phyloP scores from a whole-genome alignment of 805 yeast genomes.

The Teunomyces cretensis region DNA sequence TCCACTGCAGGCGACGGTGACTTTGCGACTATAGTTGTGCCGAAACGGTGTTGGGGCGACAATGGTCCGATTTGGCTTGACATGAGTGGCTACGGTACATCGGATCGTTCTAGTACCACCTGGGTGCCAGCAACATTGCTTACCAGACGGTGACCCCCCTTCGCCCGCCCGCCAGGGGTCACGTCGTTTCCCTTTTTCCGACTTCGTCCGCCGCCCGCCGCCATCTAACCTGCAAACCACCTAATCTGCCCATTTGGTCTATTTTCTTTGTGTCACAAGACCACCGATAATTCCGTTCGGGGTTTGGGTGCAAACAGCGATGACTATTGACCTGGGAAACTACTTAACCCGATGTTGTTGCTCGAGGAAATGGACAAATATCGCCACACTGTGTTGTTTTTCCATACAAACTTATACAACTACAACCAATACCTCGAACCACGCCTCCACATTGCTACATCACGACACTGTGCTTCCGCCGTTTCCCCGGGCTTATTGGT shows the following conservation, averaged over 20 bases:
- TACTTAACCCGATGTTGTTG: too few species aligned
- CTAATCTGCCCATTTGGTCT: not conserved
- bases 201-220: not conserved
- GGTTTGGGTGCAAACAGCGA: conserved; percentile 4
- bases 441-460: too few species aligned
- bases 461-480: too few species aligned
- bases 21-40: too few species aligned
- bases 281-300: conserved; percentile 2
- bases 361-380: too few species aligned
- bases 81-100: not conserved
- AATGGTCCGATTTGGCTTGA: not conserved
- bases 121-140: too few species aligned
- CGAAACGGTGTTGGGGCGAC: not conserved
- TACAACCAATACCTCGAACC: too few species aligned
- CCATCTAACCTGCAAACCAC: conserved; percentile 5
- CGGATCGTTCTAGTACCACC: too few species aligned
- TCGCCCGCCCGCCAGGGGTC: not conserved
- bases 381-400: too few species aligned
- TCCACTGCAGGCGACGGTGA: not conserved
- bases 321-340: not conserved
- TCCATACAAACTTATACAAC: too few species aligned
- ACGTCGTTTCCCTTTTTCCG: conserved; percentile 2
- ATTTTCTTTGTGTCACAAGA: conserved; percentile 1
- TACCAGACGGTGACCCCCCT: not conserved
- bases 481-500: not conserved